Evolutionary conservation across 306 rosid species (phyloP), one percentile per base, ranked within the genome.

Genomic region (Corylus heterophylla): DNA sequence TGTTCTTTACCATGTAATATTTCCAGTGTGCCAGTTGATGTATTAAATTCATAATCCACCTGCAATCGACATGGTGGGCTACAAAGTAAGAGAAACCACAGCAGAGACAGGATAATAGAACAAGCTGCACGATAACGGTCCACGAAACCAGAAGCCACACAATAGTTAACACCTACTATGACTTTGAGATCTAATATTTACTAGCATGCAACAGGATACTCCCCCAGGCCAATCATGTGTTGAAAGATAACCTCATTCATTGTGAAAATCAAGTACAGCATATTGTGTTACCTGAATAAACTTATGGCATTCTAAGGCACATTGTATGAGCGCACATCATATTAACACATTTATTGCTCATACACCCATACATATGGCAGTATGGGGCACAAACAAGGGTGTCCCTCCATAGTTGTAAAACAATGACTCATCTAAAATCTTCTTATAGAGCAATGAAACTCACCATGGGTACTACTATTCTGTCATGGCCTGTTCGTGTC

Each of bases 391-490:
- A 42, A 42, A 42, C 0, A 7, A 42, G 45, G 45, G 45, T 42
- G 45, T 42, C 45, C 45, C 45, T 42, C 45, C 45, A 7, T 64
- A 37, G 22, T 35, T n/a, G 37, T 45, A 68, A 56, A 39, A 5
- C 2, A 8, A 12, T 45, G 12, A 7, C 74, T 67, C 10, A n/a
- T 31, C 64, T 61, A 78, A 69, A 66, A 58, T 9, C 64, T 58
- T 58, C 11, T 45, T 44, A 11, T 73, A 37, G 25, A 69, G 75
- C 62, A 88, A 80, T 69, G 76, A 72, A 77, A 83, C 94, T 81
- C 89, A 95, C 99, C 98, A 91, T 92, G 47, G 98, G 99, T 48
- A 95, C 99, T 71, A 91, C 89, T 78, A 95, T 95, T 88, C 97
- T 89, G 86, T 95, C 94, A 78, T 84, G 89, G 69, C 83, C 89